These are phyloP conservation scores for Tricholoma hemisulphureum DNA, from an alignment of 768 basidiomycete species.

Conservation along the genomic window DNA sequence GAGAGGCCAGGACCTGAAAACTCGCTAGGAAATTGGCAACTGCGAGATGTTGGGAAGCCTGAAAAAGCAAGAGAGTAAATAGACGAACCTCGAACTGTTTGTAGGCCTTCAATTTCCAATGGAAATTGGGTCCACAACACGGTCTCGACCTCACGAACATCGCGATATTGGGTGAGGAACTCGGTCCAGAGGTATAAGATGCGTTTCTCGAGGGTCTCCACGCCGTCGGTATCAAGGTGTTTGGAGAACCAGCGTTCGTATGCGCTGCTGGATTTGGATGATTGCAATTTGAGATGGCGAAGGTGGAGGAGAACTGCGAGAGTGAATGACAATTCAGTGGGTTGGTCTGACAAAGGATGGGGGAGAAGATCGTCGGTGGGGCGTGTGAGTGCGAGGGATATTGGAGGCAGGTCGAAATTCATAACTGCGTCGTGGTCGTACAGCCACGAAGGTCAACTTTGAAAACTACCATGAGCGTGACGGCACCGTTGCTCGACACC, in stretches of 20 bases:
- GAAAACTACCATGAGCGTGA: slow-evolving; percentile 46
- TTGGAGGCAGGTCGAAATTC: not conserved
- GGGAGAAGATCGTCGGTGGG: not conserved
- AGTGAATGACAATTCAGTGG: slow-evolving; percentile 27
- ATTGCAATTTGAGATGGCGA: slow-evolving; percentile 22
- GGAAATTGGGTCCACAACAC: slow-evolving; percentile 50
- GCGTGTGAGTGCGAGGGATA: not conserved
- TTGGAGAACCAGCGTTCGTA: slow-evolving; percentile 45
- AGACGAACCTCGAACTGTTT: slow-evolving; percentile 30
- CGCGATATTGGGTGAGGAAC: slow-evolving; percentile 43
- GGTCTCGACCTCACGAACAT: slow-evolving; percentile 41
- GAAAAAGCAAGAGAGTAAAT: not conserved
- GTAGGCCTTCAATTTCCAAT: slow-evolving; percentile 22
- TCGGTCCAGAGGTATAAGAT: slow-evolving; percentile 37
- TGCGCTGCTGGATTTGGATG: slow-evolving; percentile 25
- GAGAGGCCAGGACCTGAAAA: slow-evolving; percentile 37
- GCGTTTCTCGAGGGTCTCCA: slow-evolving; percentile 33
- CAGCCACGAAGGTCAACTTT: no score
- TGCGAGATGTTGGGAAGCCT: slow-evolving; percentile 15
- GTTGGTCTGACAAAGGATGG: not conserved
- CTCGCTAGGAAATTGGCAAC: slow-evolving; percentile 43
- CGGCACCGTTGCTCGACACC: slow-evolving; percentile 68
- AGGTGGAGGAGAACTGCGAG: slow-evolving; percentile 36
- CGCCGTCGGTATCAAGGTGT: slow-evolving; percentile 19
- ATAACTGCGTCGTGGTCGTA: no score